A percentile compares a stretch with the other conserved stretches of the same genome.
Evolutionary conservation across 352 stramenopile genomes (phyloP).

Genomic region (Sclerospora graminicola): DNA sequence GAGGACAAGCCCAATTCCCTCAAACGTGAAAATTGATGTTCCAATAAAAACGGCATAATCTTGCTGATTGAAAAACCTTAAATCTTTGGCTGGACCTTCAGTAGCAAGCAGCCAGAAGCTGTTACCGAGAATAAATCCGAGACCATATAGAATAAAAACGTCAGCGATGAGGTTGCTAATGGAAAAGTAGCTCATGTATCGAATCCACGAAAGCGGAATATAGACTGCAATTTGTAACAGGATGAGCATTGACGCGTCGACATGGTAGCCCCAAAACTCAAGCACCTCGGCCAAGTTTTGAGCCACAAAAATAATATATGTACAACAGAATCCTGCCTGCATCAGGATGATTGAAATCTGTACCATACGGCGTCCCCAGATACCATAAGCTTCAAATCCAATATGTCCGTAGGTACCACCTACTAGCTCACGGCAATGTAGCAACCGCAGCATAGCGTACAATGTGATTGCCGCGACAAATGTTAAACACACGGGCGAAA

Average conservation of each 20-base stretch:
- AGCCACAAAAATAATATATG: constrained; percentile 78
- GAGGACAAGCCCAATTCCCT: constrained; percentile 71
- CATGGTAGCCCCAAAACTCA: constrained; percentile 29
- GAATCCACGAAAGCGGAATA: constrained; percentile 75
- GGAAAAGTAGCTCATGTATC: constrained; percentile 82
- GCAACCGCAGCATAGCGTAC: constrained; percentile 65
- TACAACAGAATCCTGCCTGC: constrained; percentile 78
- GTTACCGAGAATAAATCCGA: constrained; percentile 67
- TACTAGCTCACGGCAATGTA: constrained; percentile 56
- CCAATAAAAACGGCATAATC: constrained; percentile 75
- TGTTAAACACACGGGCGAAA: constrained; percentile 56
- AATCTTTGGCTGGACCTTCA: constrained; percentile 31
- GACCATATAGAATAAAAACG: constrained; percentile 76
- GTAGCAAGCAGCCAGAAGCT: constrained; percentile 49
- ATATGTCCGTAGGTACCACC: constrained; percentile 74
- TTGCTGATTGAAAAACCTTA: constrained; percentile 57
- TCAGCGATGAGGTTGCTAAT: constrained; percentile 79
- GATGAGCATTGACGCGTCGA: constrained; percentile 50
- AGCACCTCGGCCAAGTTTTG: constrained; percentile 72
- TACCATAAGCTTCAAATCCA: constrained; percentile 50
- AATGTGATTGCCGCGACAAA: constrained; percentile 55
- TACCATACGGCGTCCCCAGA: constrained; percentile 62
- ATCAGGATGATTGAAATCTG: constrained; percentile 79
- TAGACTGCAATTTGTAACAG: constrained; percentile 64
- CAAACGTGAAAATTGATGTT: constrained; percentile 74